Conservation (phyloP, 768 basidiomycete genomes). For the Mrakia hoshinonis region DNA sequence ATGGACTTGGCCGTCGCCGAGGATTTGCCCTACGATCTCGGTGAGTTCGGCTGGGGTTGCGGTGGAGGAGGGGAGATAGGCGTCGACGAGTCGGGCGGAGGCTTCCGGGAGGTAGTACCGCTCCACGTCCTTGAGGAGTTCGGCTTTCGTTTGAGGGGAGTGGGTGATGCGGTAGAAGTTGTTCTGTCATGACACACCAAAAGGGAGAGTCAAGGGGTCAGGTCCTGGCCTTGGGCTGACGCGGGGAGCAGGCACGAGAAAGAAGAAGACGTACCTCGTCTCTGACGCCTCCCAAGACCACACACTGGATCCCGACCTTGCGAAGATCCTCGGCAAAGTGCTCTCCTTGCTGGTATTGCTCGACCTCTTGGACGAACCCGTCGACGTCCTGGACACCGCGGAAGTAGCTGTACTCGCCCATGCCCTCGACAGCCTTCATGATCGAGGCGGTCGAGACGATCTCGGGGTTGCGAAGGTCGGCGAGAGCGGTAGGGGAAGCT, state of each 20-base stretch:
- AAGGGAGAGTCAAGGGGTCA: neutral
- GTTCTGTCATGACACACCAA: slow-evolving; percentile 46
- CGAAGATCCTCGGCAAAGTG: slow-evolving; percentile 10
- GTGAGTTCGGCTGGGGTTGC: slow-evolving; percentile 46
- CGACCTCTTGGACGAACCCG: slow-evolving; percentile 46
- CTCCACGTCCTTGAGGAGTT: slow-evolving; percentile 53
- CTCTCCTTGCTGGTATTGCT: slow-evolving; percentile 8
- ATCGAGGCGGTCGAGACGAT: slow-evolving; percentile 50
- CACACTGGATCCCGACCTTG: slow-evolving; percentile 20
- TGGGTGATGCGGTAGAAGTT: slow-evolving; percentile 66
- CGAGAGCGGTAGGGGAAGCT: slow-evolving; percentile 47
- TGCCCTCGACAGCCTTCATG: slow-evolving; percentile 54
- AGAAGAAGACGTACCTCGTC: slow-evolving; percentile 9
- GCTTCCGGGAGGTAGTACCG: slow-evolving; percentile 54
- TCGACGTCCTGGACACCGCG: slow-evolving; percentile 55
- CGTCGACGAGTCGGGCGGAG: slow-evolving; percentile 46
- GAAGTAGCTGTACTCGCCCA: slow-evolving; percentile 55
- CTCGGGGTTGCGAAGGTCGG: slow-evolving; percentile 48
- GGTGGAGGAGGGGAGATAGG: slow-evolving; percentile 46
- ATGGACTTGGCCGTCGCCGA: slow-evolving; percentile 46
- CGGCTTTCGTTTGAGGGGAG: slow-evolving; percentile 47
- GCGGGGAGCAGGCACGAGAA: too few species aligned
- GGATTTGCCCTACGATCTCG: slow-evolving; percentile 49
- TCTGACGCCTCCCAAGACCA: slow-evolving; percentile 23
- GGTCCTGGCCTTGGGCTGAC: too few species aligned